Evolutionary conservation across 192 early-diverging fungal species (phyloP), one percentile per base, ranked within the genome.

Genomic region (Geosiphon pyriformis): DNA sequence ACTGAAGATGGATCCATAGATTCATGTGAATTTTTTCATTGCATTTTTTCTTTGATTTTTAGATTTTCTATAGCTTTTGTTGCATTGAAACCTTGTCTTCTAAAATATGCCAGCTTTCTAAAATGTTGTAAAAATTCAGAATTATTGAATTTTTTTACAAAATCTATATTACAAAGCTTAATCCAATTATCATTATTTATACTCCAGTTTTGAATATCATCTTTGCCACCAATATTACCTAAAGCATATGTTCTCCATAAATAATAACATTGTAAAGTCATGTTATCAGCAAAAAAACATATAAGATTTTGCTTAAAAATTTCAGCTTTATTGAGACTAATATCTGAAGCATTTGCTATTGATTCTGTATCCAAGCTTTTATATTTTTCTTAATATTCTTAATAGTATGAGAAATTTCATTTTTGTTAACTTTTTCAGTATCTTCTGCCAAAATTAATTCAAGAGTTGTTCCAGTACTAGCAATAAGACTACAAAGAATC

Each of bases 121-220:
- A 62, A 62, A 12, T 62, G 26, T 47, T 48, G 26, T 62, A 62
- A 62, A 62, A 46, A n/a, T 62, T 62, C 12, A 62, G 60, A 26
- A 62, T 30, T 62, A 62, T 62, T 62, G 25, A 49, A 50, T 62
- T 27, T 61, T 61, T 61, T 48, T 25, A 61, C 37, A 47, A 61
- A 61, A 61, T 46, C 25, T 23, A 47, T 30, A 49, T 61, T 30
- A 46, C 46, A 61, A 47, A 61, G 60, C 8, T 61, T 61, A 61
- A 61, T 47, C 60, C 60, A 61, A 29, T 61, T n/a, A 46, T 42
- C 46, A 61, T 61, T 46, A 61, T 61, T 46, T 10, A 61, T 49
- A 23, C 60, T 4, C 60, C 60, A 61, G 60, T 61, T 4, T 46
- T 18, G 1, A 61, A 23, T 61, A 61, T 61, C 42, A 48, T 61